A percentile compares a stretch with the other conserved stretches of the same genome.
Evolutionary conservation across 805 yeast genomes (phyloP).

Genomic region (Saccharomycopsis javanensis): DNA sequence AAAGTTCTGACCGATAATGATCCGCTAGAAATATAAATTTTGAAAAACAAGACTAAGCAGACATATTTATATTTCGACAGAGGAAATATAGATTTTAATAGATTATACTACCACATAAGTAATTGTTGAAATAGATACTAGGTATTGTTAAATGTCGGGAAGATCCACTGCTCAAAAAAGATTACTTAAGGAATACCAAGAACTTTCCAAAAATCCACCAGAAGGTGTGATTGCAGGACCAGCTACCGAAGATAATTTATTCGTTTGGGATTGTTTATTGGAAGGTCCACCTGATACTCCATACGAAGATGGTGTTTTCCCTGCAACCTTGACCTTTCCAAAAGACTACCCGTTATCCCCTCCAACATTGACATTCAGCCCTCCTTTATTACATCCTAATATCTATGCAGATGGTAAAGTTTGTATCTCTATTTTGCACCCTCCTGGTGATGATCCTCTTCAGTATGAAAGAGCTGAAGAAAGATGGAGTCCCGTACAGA

Average conservation of each 20-base stretch:
- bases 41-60: too few relatives aligned
- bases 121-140: too few relatives aligned
- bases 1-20: too few relatives aligned
- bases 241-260: slow-evolving; percentile 57
- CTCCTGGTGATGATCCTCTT: slow-evolving; percentile 96
- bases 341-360: slow-evolving; percentile 77
- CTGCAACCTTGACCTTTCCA: slow-evolving; percentile 66
- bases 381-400: slow-evolving; percentile 87
- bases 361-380: slow-evolving; percentile 64
- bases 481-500: slow-evolving; percentile 96
- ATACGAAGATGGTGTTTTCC: slow-evolving; percentile 81
- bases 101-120: too few relatives aligned
- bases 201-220: slow-evolving; percentile 75
- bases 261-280: slow-evolving; percentile 74
- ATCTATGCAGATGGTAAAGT: slow-evolving; percentile 92
- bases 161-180: slow-evolving; percentile 70
- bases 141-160: slow-evolving; percentile 20
- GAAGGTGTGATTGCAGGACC: slow-evolving; percentile 97
- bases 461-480: slow-evolving; percentile 94
- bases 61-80: too few relatives aligned
- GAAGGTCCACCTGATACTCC: slow-evolving; percentile 82
- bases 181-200: slow-evolving; percentile 81
- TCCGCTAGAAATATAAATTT: too few relatives aligned
- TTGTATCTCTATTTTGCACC: slow-evolving; percentile 88
- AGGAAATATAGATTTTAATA: too few relatives aligned